Base-by-base conservation (phyloP, 2,329 filamentous ascomycete genomes). In the Colletotrichum destructivum region DNA sequence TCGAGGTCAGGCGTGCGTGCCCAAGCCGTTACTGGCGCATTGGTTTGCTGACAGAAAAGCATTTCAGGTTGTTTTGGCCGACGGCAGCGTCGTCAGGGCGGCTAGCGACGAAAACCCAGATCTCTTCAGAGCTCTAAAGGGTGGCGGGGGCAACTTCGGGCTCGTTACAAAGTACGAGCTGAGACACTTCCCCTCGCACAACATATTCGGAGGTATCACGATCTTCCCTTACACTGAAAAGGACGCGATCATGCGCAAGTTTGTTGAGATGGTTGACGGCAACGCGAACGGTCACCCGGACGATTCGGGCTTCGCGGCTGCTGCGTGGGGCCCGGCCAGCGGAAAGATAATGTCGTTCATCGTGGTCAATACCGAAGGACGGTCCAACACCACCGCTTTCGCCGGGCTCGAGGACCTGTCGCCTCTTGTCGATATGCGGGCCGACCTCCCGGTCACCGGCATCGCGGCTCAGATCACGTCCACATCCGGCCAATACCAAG, bases 71-170 rank as follows among this genome's bases (percentile, higher is more conserved):
- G 84, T 87, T 4, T 79, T 85, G 2, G 81, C 82, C 4, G 75
- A 79, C 57, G 84, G 85, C 5, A 59, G 69, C 0, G 79, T 86
- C 40, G 74, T 85, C 16, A 81, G 81, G n/a, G 84, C 81, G 6
- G 82, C 81, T 23, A 72, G 70, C 2, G 60, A 75, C 0, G 59
- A 77, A 3, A 78, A 86, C 57, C 38, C 76, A 0, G 84, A 87
- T 62, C 79, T 87, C 2, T 87, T 78, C 74, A 79, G 77, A 63
- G 84, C 84, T 1, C 78, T 86, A 1, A 82, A 84, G 61, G 85
- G 85, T 11, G 85, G 85, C 16, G 78, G 79, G 18, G 82, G 79
- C 74, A 87, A 86, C 73, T 84, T 85, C 61, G 84, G 83, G 56
- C 77, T 82, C 59, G 77, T 80, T 0, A 77, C 82, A 0, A n/a